Base-by-base conservation (phyloP, 2,329 filamentous ascomycete species). In the Clonostachys rhizophaga region DNA sequence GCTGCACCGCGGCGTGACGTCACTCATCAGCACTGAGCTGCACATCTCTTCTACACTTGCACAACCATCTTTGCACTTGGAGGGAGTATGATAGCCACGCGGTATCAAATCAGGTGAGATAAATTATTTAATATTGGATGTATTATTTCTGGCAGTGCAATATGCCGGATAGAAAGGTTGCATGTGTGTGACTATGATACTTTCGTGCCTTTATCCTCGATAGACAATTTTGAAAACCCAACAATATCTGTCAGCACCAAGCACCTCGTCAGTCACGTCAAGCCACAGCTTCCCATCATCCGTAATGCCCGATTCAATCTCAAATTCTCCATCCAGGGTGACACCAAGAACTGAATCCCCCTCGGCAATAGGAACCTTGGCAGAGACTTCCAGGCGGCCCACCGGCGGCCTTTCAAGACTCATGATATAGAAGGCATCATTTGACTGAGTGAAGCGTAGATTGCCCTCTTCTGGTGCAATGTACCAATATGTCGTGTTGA, bases 401-500 rank as follows among this genome's bases (percentile, higher is more conserved):
- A 59, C n/a, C 62, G 59, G 4, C 74, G 75, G 40, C 64, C 63
- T 6, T 66, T 17, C 62, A 34, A 81, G 52, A 3, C 69, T 67
- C 13, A 71, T 51, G 36, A 79, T 64, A 52, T 79, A 81, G 49
- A 81, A 81, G 0, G 78, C 76, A 9, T 76, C 69, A 2, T 62
- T 49, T 0, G 69, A 79, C 53, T 71, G 70, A 5, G 78, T 80
- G 53, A 80, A 81, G 5, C 78, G 59, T 0, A 79, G 56, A 7
- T 69, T 59, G 2, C 60, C 62, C 0, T 69, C 68, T 43, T 75
- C 72, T 14, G 69, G 61, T 0, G 74, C 66, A 3, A 75, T 58
- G 51, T 71, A 70, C 74, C 75, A 79, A 54, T 78, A 80, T 2
- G 71, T 78, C 5, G 79, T 82, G 47, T 77, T 75, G 56, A 75